Percentiles rank a stretch among this genome's conserved stretches.
These are phyloP conservation scores for Zea luxurians DNA, from an alignment of 176 grass and related monocot genomes.

Conservation along the genomic window DNA sequence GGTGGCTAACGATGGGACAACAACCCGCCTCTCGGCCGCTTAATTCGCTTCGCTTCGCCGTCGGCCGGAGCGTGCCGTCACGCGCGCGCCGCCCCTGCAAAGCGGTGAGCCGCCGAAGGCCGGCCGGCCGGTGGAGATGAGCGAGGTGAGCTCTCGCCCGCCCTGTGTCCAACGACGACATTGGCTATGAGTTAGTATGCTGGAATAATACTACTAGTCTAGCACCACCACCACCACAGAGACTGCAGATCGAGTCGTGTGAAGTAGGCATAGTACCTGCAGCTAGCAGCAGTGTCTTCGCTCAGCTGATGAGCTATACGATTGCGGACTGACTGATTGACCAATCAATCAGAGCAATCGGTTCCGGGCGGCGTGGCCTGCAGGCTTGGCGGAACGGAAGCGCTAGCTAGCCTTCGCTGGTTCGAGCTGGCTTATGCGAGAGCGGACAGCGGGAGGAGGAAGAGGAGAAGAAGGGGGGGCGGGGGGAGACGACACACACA, in stretches of 20 bases:
- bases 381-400: conserved; percentile 34
- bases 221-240: not conserved
- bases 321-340: conserved; percentile 24
- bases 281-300: not conserved
- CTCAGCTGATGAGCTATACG: conserved; percentile 8
- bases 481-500: conserved; percentile 1
- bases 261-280: conserved; percentile 10
- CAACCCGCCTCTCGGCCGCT: not conserved
- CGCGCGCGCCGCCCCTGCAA: not conserved
- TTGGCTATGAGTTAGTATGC: not conserved
- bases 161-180: conserved; percentile 16
- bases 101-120: not conserved
- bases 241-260: not conserved
- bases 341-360: conserved; percentile 36
- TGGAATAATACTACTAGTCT: not conserved
- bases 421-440: conserved; percentile 31
- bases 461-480: not conserved
- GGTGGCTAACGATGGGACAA: not conserved
- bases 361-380: not conserved
- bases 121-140: no score
- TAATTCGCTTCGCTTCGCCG: not conserved
- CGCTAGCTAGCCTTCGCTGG: conserved; percentile 17
- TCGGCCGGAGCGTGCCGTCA: not conserved
- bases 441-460: not conserved
- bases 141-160: no score